phyloP scores from a whole-genome alignment of 306 rosid genomes.

The Delonix regia region DNA sequence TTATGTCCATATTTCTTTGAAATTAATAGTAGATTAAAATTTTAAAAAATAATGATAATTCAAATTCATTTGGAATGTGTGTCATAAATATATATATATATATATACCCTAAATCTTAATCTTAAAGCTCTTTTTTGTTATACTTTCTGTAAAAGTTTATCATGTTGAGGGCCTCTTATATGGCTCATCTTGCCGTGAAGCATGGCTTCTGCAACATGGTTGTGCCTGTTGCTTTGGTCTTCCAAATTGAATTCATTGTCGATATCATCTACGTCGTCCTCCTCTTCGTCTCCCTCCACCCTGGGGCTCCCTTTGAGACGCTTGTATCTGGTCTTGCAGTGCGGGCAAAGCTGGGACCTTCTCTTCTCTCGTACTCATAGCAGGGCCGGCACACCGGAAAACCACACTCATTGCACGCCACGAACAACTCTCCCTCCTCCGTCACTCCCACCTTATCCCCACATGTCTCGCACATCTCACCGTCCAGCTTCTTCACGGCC shows the following conservation, averaged over 20 bases:
- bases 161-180: constrained; percentile 63
- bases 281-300: constrained; percentile 94
- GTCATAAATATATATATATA: too few relatives aligned
- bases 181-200: constrained; percentile 98
- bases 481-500: constrained; percentile 96
- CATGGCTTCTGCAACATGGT: constrained; percentile 75
- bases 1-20: too few relatives aligned
- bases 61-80: too few relatives aligned
- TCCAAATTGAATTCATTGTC: constrained; percentile 63
- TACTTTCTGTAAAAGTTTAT: too few relatives aligned
- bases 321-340: constrained; percentile 90
- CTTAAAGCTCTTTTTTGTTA: too few relatives aligned
- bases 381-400: constrained; percentile 95
- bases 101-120: too few relatives aligned
- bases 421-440: constrained; percentile 91
- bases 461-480: constrained; percentile 95
- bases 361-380: constrained; percentile 92
- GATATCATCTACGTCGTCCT: constrained; percentile 89
- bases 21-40: too few relatives aligned
- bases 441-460: constrained; percentile 91
- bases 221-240: constrained; percentile 53
- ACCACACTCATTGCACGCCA: constrained; percentile 97
- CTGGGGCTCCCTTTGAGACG: constrained; percentile 98
- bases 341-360: constrained; percentile 93
- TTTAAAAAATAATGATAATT: too few relatives aligned